Evolutionary conservation across 805 yeast genomes (phyloP), one percentile per base, ranked within the genome.

Genomic region (Cyberlindnera bimundalis): DNA sequence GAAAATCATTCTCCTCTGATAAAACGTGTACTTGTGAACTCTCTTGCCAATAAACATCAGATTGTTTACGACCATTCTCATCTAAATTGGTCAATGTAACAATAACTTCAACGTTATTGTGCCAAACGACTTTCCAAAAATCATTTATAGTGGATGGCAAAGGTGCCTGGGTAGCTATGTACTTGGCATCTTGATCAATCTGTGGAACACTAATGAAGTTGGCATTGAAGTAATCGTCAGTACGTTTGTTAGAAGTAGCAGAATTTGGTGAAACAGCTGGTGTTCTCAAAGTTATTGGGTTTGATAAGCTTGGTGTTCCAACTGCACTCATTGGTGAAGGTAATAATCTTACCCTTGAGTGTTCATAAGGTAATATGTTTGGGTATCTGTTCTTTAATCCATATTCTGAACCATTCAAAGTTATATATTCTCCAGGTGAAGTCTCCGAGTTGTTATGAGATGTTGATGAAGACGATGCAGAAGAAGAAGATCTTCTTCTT

Each of bases 151-250:
- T 91, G 16, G 76, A 71, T 3, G 69, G 70, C 31, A 85, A 59
- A 2, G 99, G 99, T 2, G 96, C 99, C 58, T 91, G 96, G 2
- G 95, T 77, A 0, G 96, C 96, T 47, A 90, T 84, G 55, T 83
- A 84, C 28, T 69, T 56, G 58, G 50, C 64, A 41, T 57, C 55
- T 4, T 48, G 66, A 55, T 55, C 70, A 52, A 60, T 68, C 51
- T 40, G 43, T 7, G 59, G 55, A 13, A 59, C 53, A 12, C 49
- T 46, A 26, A 86, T 61, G 62, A 86, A 84, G 17, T 90, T 86
- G 0, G 98, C 99, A 62, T 53, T 53, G 42, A 53, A 48, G 32
- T 53, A 53, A 33, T 53, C 58, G 27, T 51, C 57, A 2, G 31
- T 32, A 3, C 33, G 33, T 16, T 38, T 45, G 23, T 28, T 5